Conservation (phyloP, 768 basidiomycete genomes). For the Rhodotorula toruloides region DNA sequence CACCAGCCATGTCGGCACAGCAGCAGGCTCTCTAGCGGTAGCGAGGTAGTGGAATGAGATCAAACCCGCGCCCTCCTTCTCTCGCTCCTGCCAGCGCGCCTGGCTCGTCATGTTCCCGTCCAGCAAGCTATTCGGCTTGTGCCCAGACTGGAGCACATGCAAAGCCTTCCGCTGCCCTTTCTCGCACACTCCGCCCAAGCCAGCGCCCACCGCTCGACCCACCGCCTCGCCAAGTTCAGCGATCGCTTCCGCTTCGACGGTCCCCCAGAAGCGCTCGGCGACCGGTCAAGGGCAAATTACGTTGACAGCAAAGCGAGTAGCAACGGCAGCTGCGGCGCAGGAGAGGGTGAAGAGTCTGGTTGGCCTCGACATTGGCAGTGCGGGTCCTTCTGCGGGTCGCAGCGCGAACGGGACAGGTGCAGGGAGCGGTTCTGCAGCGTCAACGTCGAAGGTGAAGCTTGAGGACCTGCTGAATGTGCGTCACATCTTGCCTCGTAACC, state of each 20-base stretch:
- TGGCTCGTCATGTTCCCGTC: slow-evolving; percentile 13
- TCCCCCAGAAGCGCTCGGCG: not conserved
- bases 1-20: too few relatives aligned
- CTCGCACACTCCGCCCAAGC: not conserved
- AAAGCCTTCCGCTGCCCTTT: not conserved
- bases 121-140: slow-evolving; percentile 12
- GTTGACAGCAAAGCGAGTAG: too few relatives aligned
- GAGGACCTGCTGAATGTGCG: slow-evolving; percentile 8
- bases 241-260: not conserved
- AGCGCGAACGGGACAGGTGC: too few relatives aligned
- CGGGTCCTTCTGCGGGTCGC: too few relatives aligned
- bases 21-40: not conserved
- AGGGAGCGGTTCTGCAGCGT: not conserved
- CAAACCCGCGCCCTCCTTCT: not conserved
- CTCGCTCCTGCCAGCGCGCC: not conserved
- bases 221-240: not conserved
- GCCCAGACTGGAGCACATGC: slow-evolving; percentile 13
- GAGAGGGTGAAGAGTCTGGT: too few relatives aligned
- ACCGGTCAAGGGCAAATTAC: not conserved
- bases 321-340: too few relatives aligned
- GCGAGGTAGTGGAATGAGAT: not conserved
- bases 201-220: not conserved
- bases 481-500: not conserved
- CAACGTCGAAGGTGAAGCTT: not conserved
- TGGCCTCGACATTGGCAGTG: too few relatives aligned